Percentiles rank a stretch among this genome's conserved stretches.
These are phyloP conservation scores for Acorus gramineus DNA, from an alignment of 106 monocot species.

Conservation along the genomic window DNA sequence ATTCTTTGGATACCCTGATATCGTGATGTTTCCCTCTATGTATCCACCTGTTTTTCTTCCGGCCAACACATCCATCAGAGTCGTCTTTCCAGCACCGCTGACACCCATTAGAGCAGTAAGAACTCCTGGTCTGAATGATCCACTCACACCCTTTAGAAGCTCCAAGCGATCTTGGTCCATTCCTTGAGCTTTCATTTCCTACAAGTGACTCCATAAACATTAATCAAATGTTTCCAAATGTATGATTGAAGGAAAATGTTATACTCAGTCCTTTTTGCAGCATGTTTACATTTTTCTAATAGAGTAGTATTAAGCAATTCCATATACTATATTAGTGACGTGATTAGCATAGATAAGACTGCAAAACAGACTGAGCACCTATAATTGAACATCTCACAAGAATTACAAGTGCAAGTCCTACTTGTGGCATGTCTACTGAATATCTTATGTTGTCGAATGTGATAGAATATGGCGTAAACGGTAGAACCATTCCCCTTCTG, in stretches of 20 bases:
- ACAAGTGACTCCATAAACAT: not conserved
- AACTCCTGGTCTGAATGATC: slow-evolving; percentile 42
- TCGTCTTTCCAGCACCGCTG: slow-evolving; percentile 54
- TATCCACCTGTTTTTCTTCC: slow-evolving; percentile 50
- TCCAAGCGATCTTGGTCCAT: slow-evolving; percentile 18
- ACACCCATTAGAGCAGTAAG: slow-evolving; percentile 51
- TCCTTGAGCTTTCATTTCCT: slow-evolving; percentile 44
- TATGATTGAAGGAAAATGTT: too few species aligned
- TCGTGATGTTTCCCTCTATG: slow-evolving; percentile 34
- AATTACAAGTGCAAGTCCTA: not conserved
- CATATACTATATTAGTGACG: too few species aligned
- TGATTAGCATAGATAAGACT: too few species aligned
- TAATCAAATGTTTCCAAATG: not conserved
- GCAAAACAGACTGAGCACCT: too few species aligned
- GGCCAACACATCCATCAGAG: slow-evolving; percentile 49
- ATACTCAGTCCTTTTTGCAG: too few species aligned
- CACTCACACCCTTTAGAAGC: slow-evolving; percentile 42
- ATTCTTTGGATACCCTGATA: slow-evolving; percentile 43
- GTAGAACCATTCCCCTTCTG: slow-evolving; percentile 30
- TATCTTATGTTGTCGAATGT: slow-evolving; percentile 34
- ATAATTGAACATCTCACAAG: too few species aligned
- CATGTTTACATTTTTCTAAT: too few species aligned
- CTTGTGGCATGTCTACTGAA: slow-evolving; percentile 46
- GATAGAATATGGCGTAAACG: slow-evolving; percentile 26
- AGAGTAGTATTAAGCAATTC: too few species aligned